A percentile compares a stretch with the other conserved stretches of the same genome.
Conservation (phyloP, 2,329 filamentous ascomycete species). For the Xylariaceae sp. region DNA sequence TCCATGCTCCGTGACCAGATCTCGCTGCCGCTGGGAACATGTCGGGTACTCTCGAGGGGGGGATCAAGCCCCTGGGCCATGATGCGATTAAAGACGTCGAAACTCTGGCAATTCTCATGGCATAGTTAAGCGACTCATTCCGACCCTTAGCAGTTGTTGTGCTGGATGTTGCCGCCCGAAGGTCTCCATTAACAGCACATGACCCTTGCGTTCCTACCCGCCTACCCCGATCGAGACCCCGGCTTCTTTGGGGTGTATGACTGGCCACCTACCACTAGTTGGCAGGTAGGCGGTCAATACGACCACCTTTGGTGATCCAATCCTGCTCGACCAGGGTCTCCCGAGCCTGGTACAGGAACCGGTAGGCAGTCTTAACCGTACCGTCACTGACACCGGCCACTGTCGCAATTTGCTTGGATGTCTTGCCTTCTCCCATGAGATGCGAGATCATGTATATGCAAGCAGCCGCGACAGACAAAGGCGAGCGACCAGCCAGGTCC, state of each 20-base stretch:
- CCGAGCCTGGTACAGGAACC: conserved; percentile 70
- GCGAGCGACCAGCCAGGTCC: conserved; percentile 84
- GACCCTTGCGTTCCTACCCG: neutral
- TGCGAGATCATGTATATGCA: conserved; percentile 96
- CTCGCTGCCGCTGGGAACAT: neutral
- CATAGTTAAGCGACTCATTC: neutral
- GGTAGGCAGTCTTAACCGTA: conserved; percentile 94
- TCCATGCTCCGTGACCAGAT: conserved; percentile 7
- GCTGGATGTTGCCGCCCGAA: neutral
- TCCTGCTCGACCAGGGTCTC: conserved; percentile 69
- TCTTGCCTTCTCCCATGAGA: conserved; percentile 71
- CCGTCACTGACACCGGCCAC: conserved; percentile 92
- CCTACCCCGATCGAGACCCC: neutral
- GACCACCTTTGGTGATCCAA: conserved; percentile 66
- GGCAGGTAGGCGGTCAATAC: conserved; percentile 63
- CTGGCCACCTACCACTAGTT: conserved; percentile 35
- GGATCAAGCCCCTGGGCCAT: neutral
- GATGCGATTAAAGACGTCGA: neutral
- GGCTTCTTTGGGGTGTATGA: neutral
- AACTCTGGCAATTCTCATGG: neutral
- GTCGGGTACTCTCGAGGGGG: neutral
- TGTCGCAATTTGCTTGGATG: conserved; percentile 78
- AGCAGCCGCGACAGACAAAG: conserved; percentile 86
- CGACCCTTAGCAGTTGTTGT: neutral
- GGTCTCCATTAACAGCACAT: neutral